Evolutionary conservation across 2,329 filamentous ascomycete species (phyloP).

Genomic region (Sphaerulina populicola): DNA sequence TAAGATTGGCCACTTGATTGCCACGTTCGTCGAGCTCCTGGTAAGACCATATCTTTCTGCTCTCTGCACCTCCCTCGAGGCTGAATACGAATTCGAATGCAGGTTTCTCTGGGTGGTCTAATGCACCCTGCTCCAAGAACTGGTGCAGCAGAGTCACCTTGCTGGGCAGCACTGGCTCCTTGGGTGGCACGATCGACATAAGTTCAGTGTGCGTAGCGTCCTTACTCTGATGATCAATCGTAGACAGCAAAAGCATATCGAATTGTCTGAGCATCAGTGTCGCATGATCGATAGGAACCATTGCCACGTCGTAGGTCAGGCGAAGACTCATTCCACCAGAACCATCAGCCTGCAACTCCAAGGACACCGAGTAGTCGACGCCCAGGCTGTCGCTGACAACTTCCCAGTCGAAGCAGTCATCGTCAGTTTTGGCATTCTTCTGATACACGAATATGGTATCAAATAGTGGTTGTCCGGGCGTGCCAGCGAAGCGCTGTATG

Average conservation of each 20-base stretch:
- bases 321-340: slow-evolving; percentile 50
- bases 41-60: slow-evolving; percentile 62
- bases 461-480: slow-evolving; percentile 59
- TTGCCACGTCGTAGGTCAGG: slow-evolving; percentile 55
- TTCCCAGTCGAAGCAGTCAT: slow-evolving; percentile 46
- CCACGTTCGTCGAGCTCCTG: slow-evolving; percentile 60
- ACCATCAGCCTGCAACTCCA: slow-evolving; percentile 60
- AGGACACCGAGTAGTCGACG: slow-evolving; percentile 69
- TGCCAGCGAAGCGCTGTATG: slow-evolving; percentile 64
- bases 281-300: slow-evolving; percentile 63
- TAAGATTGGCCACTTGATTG: slow-evolving; percentile 62
- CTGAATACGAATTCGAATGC: slow-evolving; percentile 61
- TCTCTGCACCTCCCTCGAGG: slow-evolving; percentile 42
- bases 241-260: slow-evolving; percentile 55
- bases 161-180: slow-evolving; percentile 49
- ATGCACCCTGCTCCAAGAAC: slow-evolving; percentile 62
- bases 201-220: not conserved
- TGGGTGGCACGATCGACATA: slow-evolving; percentile 56
- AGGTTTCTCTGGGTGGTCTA: slow-evolving; percentile 47
- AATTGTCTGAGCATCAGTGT: slow-evolving; percentile 61
- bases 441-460: slow-evolving; percentile 83
- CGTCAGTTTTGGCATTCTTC: slow-evolving; percentile 36
- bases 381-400: slow-evolving; percentile 57
- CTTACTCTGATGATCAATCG: slow-evolving; percentile 35
- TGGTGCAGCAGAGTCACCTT: slow-evolving; percentile 60